Evolutionary conservation across 768 basidiomycete genomes (phyloP), one percentile per base, ranked within the genome.

Genomic region (Hebeloma cylindrosporum): DNA sequence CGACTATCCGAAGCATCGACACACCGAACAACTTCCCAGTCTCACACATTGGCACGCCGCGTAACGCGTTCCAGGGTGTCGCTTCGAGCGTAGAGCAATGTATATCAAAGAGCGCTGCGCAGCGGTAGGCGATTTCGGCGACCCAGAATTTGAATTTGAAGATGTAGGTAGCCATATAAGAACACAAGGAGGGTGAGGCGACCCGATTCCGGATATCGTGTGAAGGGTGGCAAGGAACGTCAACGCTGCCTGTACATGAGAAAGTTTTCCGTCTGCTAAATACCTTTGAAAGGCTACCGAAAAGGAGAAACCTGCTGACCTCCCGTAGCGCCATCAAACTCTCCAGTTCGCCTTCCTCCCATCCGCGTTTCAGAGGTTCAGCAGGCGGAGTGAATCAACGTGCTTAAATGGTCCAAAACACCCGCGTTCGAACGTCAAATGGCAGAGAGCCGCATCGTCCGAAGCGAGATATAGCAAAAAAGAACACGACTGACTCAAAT

Each of bases 41-140:
- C 93, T 73, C 1, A 91, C 75, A 52, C 86, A 87, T 54, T 95
- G 93, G 56, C 90, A 93, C 0, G 89, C 88, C 0, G 89, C 90
- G 33, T 88, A 89, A 5, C 93, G 80, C 3, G 94, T 84, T 1
- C 88, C 89, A 11, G 82, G 70, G 44, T 84, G 77, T 0, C 71
- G 74, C 42, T 89, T 83, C 0, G 71, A 45, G 34, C 51, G 53
- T 16, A 58, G 41, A 5, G 56, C 48, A n/a, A 56, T 56, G 13
- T 59, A 50, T 22, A 57, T 57, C n/a, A n/a, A n/a, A n/a, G n/a
- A n/a, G n/a, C n/a, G n/a, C n/a, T n/a, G n/a, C n/a, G n/a, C n/a
- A n/a, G n/a, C n/a, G n/a, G n/a, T n/a, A n/a, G n/a, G n/a, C n/a
- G n/a, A n/a, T n/a, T n/a, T n/a, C n/a, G n/a, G n/a, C n/a, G n/a